Base-by-base conservation (phyloP, 192 early-diverging fungal genomes). In the Linderina pennispora region DNA sequence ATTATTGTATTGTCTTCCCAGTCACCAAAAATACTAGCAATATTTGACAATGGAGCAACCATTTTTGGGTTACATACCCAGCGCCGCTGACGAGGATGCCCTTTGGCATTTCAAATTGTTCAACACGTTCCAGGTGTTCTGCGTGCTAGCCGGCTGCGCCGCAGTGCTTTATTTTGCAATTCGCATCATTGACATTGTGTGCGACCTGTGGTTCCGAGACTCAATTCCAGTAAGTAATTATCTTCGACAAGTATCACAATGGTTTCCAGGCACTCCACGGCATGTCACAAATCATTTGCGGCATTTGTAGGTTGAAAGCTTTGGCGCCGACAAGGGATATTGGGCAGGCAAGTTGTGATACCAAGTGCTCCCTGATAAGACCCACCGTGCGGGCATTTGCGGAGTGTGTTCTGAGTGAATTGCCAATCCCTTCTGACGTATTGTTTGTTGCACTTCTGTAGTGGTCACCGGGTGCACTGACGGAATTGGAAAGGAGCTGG, bases 401-500 rank as follows among this genome's bases (percentile, higher is more conserved):
- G n/a, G n/a, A n/a, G n/a, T n/a, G n/a, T 11, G 6, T 4, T 3
- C 20, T 45, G 23, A 36, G 32, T 23, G 16, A 2, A 26, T 36
- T 14, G 35, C 21, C 28, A 8, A 35, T 20, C 10, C 6, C 6
- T 34, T 11, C 2, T 34, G 8, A 23, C 13, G 34, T 15, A 4
- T 17, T 20, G 4, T 22, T 26, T n/a, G n/a, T n/a, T n/a, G n/a
- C n/a, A 6, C 36, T 1, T 9, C 2, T 42, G 22, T 70, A 70
- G 66, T 98, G 43, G 80, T 98, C 10, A 98, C 95, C 22, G 95
- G 95, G 45, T 92, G 91, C 17, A 91, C 92, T 10, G 95, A 95
- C 58, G 95, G 93, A 21, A 95, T 98, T 66, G 95, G 95, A 25
- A 88, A 82, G 49, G 89, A 94, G 62, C 89, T 95, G 43, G 92